Percentiles rank a stretch among this genome's conserved stretches.
Conservation (phyloP, 2,329 filamentous ascomycete species). For the Colletotrichum sidae region DNA sequence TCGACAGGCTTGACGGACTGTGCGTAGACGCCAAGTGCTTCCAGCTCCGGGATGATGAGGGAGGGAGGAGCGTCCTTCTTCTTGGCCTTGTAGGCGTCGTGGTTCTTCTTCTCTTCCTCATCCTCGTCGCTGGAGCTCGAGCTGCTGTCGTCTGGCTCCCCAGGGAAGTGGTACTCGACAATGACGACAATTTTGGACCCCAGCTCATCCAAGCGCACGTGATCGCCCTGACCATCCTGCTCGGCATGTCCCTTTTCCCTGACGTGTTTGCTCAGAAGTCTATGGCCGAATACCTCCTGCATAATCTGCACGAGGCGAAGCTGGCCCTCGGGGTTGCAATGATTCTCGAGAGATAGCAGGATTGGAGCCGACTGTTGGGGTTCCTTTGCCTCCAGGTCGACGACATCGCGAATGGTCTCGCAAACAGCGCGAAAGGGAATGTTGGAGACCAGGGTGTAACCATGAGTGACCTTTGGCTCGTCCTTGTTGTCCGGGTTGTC, state of each 20-base stretch:
- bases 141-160: constrained; percentile 58
- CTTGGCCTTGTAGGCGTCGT: constrained; percentile 59
- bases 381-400: constrained; percentile 67
- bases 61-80: constrained; percentile 59
- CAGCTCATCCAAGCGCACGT: constrained; percentile 69
- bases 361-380: constrained; percentile 65
- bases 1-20: constrained; percentile 76
- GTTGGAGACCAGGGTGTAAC: constrained; percentile 75
- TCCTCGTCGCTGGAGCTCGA: constrained; percentile 52
- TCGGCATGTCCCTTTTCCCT: constrained; percentile 66
- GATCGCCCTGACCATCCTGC: constrained; percentile 61
- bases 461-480: constrained; percentile 78
- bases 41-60: constrained; percentile 72
- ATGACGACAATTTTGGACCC: constrained; percentile 74
- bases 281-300: constrained; percentile 70
- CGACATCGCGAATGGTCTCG: constrained; percentile 71
- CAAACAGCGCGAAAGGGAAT: constrained; percentile 74
- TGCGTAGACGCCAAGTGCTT: constrained; percentile 74
- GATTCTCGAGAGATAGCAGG: constrained; percentile 75
- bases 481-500: constrained; percentile 69
- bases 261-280: constrained; percentile 69
- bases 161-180: constrained; percentile 73
- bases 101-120: constrained; percentile 54
- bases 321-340: constrained; percentile 71
- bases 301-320: constrained; percentile 73